Conservation (phyloP, 495 filamentous ascomycete species). For the Aspergillus asperescens region DNA sequence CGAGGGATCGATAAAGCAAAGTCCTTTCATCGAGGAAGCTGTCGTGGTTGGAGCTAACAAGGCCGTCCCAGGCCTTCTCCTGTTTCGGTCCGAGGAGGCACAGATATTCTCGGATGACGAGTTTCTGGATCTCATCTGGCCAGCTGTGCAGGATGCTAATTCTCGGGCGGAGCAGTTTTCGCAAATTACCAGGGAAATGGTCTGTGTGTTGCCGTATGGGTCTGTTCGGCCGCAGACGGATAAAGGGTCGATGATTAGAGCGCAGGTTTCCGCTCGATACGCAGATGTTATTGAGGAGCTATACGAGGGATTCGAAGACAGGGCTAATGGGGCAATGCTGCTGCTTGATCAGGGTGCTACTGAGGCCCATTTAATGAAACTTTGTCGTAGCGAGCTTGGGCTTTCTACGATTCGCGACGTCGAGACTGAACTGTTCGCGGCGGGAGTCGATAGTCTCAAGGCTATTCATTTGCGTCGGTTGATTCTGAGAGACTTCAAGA, state of each 20-base stretch:
- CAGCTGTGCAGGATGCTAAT: slow-evolving; percentile 47
- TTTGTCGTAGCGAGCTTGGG: slow-evolving; percentile 37
- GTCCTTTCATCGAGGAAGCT: slow-evolving; percentile 49
- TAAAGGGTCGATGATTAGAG: slow-evolving; percentile 53
- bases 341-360: slow-evolving; percentile 36
- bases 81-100: slow-evolving; percentile 40
- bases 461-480: slow-evolving; percentile 52
- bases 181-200: slow-evolving; percentile 50
- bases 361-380: slow-evolving; percentile 36
- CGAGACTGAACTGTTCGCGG: slow-evolving; percentile 48
- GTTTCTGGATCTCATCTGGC: slow-evolving; percentile 44
- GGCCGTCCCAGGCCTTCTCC: slow-evolving; percentile 48
- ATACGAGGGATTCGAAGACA: slow-evolving; percentile 36
- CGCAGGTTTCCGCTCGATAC: slow-evolving; percentile 47
- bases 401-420: slow-evolving; percentile 33
- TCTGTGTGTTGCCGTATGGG: slow-evolving; percentile 38
- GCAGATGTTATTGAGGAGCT: slow-evolving; percentile 43
- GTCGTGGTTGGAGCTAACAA: slow-evolving; percentile 53
- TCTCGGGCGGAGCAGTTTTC: slow-evolving; percentile 48
- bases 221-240: slow-evolving; percentile 48
- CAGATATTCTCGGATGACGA: slow-evolving; percentile 31
- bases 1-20: slow-evolving; percentile 52
- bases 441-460: slow-evolving; percentile 57
- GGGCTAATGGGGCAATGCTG: slow-evolving; percentile 22
- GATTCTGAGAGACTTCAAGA: slow-evolving; percentile 42